A percentile compares a stretch with the other conserved stretches of the same genome.
Evolutionary conservation across 495 filamentous ascomycete species (phyloP).

Genomic region (Podospora tetraspora): DNA sequence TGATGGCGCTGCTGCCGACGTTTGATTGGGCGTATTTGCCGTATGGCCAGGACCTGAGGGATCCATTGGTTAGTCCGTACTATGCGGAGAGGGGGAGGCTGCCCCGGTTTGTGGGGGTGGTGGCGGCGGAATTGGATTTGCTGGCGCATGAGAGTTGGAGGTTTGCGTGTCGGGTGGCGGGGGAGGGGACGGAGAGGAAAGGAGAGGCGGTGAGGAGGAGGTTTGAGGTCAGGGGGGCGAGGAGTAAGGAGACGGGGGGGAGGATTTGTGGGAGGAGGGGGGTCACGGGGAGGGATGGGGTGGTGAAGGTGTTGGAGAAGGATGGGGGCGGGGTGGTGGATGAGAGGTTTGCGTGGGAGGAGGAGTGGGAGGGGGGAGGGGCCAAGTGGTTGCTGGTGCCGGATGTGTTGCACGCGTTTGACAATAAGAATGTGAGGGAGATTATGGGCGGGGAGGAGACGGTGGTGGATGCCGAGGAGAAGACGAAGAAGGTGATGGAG

Average conservation of each 20-base stretch:
- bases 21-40: slow-evolving; percentile 33
- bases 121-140: slow-evolving; percentile 48
- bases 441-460: slow-evolving; percentile 19
- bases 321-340: slow-evolving; percentile 18
- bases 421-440: slow-evolving; percentile 15
- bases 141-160: slow-evolving; percentile 31
- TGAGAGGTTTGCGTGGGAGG: slow-evolving; percentile 33
- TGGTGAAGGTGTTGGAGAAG: slow-evolving; percentile 7
- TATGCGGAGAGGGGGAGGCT: slow-evolving; percentile 26
- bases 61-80: slow-evolving; percentile 29
- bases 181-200: slow-evolving; percentile 18
- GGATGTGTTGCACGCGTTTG: slow-evolving; percentile 34
- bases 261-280: slow-evolving; percentile 13
- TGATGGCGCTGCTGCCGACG: slow-evolving; percentile 13
- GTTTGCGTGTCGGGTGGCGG: slow-evolving; percentile 27
- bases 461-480: slow-evolving; percentile 26
- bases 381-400: slow-evolving; percentile 35
- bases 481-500: slow-evolving; percentile 25
- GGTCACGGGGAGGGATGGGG: slow-evolving; percentile 4
- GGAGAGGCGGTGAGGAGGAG: slow-evolving; percentile 1
- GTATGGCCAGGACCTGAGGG: slow-evolving; percentile 23
- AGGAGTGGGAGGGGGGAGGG: slow-evolving; percentile 21
- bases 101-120: slow-evolving; percentile 38
- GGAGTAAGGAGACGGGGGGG: slow-evolving; percentile 11
- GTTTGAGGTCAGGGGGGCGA: slow-evolving; percentile 17